A percentile compares a stretch with the other conserved stretches of the same genome.
phyloP scores from a whole-genome alignment of 2,329 filamentous ascomycete species.

The Xylaria hypoxylon region DNA sequence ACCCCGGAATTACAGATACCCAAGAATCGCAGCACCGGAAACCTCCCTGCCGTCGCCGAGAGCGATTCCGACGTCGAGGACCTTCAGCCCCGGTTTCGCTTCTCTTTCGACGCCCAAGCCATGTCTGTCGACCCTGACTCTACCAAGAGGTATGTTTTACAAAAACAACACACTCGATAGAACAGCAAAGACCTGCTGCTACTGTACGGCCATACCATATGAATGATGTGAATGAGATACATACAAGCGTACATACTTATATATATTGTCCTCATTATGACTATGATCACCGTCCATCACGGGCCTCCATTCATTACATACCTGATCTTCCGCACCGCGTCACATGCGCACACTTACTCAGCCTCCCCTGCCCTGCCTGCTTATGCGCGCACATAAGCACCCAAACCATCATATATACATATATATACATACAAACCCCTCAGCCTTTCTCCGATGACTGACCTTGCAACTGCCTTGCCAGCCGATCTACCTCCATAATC shows the following conservation, averaged over 20 bases:
- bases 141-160: slow-evolving; percentile 74
- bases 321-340: slow-evolving; percentile 8
- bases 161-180: slow-evolving; percentile 3
- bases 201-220: slow-evolving; percentile 1
- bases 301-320: background rate
- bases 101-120: slow-evolving; percentile 80
- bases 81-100: slow-evolving; percentile 68
- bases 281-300: background rate
- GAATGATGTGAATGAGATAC: background rate
- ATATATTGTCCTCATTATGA: background rate
- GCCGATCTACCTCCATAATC: slow-evolving; percentile 79
- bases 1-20: slow-evolving; percentile 64
- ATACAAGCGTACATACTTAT: background rate
- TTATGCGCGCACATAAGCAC: slow-evolving; percentile 27
- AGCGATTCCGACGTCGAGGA: slow-evolving; percentile 55
- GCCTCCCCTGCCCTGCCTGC: slow-evolving; percentile 28
- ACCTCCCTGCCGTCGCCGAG: slow-evolving; percentile 63
- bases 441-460: slow-evolving; percentile 44
- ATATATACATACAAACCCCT: slow-evolving; percentile 17
- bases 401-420: slow-evolving; percentile 2
- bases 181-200: slow-evolving; percentile 2
- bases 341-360: slow-evolving; percentile 33
- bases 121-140: slow-evolving; percentile 72
- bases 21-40: slow-evolving; percentile 75
- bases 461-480: slow-evolving; percentile 43